These are phyloP conservation scores for Gracilaria vermiculophylla DNA, from an alignment of 23 red algal species.

Conservation along the genomic window DNA sequence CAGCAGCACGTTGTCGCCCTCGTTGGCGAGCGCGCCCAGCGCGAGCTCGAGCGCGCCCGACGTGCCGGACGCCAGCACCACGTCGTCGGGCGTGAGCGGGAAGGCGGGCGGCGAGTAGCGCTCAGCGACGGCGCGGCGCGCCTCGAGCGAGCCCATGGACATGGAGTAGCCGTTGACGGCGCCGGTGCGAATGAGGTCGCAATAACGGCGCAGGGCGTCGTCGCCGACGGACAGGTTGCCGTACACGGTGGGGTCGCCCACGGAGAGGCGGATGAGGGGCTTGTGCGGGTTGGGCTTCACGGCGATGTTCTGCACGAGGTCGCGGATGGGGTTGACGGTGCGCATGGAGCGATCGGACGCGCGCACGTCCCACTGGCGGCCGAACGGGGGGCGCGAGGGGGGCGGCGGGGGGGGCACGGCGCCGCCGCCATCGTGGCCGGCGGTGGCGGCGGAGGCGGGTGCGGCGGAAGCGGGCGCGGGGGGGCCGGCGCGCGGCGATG, in stretches of 20 bases:
- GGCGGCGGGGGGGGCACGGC: neutral
- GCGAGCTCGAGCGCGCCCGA: conserved; percentile 94
- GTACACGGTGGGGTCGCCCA: conserved; percentile 92
- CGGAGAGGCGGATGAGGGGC: conserved; percentile 74
- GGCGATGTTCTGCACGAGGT: conserved; percentile 86
- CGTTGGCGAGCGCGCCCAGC: conserved; percentile 78
- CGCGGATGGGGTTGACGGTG: conserved; percentile 96
- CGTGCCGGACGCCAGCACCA: conserved; percentile 75
- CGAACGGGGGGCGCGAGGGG: neutral
- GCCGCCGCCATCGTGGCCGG: no score
- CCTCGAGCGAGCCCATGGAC: conserved; percentile 72
- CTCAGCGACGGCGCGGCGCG: conserved; percentile 71
- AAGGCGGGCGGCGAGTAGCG: conserved; percentile 48
- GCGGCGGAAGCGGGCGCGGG: no score
- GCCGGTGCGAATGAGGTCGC: conserved; percentile 34
- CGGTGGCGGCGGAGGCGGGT: no score
- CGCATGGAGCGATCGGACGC: conserved; percentile 72
- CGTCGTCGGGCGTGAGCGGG: conserved; percentile 66
- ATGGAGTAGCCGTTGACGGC: conserved; percentile 78
- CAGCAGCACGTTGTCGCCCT: conserved; percentile 90
- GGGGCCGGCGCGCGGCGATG: no score
- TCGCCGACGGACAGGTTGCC: conserved; percentile 78
- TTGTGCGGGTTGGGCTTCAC: conserved; percentile 85
- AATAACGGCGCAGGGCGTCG: conserved; percentile 38
- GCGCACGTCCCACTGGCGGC: conserved; percentile 60